phyloP scores from a whole-genome alignment of 768 basidiomycete genomes.

The Panaeolus papilionaceus region DNA sequence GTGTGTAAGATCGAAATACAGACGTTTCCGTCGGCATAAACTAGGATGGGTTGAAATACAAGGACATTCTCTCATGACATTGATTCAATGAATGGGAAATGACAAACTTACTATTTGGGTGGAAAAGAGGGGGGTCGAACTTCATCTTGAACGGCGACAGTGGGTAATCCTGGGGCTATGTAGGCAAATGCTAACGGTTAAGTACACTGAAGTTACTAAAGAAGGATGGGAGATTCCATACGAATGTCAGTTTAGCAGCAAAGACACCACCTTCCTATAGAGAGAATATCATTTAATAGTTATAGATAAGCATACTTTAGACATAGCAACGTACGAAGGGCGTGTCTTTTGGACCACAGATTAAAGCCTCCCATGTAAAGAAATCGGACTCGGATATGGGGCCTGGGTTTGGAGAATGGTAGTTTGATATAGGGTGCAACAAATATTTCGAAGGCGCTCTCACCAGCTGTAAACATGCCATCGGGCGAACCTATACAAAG shows the following conservation, averaged over 20 bases:
- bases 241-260: conserved; percentile 90
- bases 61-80: background rate
- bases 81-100: background rate
- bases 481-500: conserved; percentile 74
- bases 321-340: conserved; percentile 72
- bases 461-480: conserved; percentile 95
- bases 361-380: conserved; percentile 96
- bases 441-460: conserved; percentile 21
- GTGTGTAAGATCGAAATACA: conserved; percentile 99
- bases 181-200: background rate
- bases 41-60: conserved; percentile 44
- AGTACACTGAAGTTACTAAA: conserved; percentile 19
- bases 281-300: background rate
- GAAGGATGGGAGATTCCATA: conserved; percentile 54
- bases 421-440: background rate
- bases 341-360: conserved; percentile 92
- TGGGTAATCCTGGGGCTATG: conserved; percentile 90
- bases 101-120: conserved; percentile 88
- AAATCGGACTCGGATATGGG: conserved; percentile 93
- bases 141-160: conserved; percentile 99
- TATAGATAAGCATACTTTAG: background rate
- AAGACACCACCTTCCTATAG: conserved; percentile 93
- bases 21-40: conserved; percentile 95
- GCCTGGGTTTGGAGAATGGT: conserved; percentile 42
- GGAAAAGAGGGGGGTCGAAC: conserved; percentile 96